Percentiles rank a stretch among this genome's conserved stretches.
Conservation (phyloP, 192 early-diverging fungal species). For the Coemansia guatemalensis region DNA sequence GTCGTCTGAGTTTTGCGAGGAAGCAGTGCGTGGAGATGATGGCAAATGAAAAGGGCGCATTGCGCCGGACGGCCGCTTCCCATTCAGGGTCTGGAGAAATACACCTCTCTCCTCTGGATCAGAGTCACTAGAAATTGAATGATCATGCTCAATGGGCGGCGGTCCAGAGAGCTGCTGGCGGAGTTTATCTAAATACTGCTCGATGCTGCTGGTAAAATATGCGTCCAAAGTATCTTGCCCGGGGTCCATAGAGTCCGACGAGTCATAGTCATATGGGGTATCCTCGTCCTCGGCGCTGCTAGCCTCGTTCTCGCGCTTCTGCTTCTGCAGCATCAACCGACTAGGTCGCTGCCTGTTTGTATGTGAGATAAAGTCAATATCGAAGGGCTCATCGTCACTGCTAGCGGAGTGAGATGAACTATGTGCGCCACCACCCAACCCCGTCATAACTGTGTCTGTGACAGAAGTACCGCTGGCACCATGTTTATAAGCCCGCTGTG, state of each 20-base stretch:
- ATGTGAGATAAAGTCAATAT: slow-evolving; percentile 18
- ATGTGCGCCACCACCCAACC: too few relatives aligned
- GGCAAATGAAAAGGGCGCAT: slow-evolving; percentile 10
- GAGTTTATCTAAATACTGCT: slow-evolving; percentile 45
- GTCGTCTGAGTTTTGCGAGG: slow-evolving; percentile 5
- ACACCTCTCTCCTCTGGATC: not conserved
- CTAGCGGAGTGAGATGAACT: not conserved
- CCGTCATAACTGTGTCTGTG: too few relatives aligned
- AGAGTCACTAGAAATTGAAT: not conserved
- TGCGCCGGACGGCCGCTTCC: not conserved
- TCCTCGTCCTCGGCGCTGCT: slow-evolving; percentile 6
- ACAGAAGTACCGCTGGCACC: too few relatives aligned
- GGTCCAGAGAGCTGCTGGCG: slow-evolving; percentile 27
- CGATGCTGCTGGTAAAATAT: slow-evolving; percentile 42
- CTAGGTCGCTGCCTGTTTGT: not conserved
- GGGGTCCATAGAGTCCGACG: slow-evolving; percentile 29
- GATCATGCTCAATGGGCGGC: not conserved
- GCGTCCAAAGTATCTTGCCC: slow-evolving; percentile 24
- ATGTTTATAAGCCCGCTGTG: not conserved
- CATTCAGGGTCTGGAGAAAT: not conserved
- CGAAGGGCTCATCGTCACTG: slow-evolving; percentile 8
- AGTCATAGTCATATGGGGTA: slow-evolving; percentile 21
- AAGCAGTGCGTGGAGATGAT: slow-evolving; percentile 40
- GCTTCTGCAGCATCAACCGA: not conserved
- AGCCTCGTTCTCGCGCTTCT: not conserved